These are phyloP conservation scores for Camellia japonica DNA, from an alignment of 148 eudicot genomes.

Conservation along the genomic window DNA sequence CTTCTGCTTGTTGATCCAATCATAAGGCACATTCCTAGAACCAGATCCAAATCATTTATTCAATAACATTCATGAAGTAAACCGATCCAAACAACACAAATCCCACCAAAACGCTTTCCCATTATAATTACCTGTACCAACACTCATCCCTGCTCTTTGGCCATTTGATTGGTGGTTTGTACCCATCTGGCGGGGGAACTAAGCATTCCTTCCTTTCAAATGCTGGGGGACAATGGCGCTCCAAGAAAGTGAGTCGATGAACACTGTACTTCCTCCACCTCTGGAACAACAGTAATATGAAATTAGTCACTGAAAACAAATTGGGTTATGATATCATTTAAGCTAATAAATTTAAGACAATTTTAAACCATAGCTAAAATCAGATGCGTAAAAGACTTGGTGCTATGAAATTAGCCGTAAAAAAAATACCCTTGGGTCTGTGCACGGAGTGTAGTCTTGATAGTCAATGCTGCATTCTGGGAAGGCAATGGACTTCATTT, in stretches of 20 bases:
- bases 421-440: conserved; percentile 71
- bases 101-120: not conserved
- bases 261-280: conserved; percentile 78
- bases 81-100: not conserved
- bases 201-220: conserved; percentile 77
- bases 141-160: conserved; percentile 86
- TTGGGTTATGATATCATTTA: no score
- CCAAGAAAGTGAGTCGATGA: conserved; percentile 71
- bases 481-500: conserved; percentile 51
- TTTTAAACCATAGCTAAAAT: not conserved
- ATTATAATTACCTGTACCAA: conserved; percentile 75
- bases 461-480: conserved; percentile 59
- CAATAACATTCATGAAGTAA: not conserved
- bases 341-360: not conserved
- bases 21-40: conserved; percentile 83
- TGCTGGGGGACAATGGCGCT: conserved; percentile 82
- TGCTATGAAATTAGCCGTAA: not conserved
- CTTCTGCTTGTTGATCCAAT: conserved; percentile 87
- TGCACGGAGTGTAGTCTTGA: conserved; percentile 92
- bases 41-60: conserved; percentile 8
- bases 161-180: conserved; percentile 84
- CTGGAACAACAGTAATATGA: conserved; percentile 25
- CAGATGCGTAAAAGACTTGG: not conserved
- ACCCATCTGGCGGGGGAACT: conserved; percentile 89
- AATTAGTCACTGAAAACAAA: no score